These are phyloP conservation scores for Condylostoma magnum DNA, from an alignment of 169 alveolate genomes.

Conservation along the genomic window DNA sequence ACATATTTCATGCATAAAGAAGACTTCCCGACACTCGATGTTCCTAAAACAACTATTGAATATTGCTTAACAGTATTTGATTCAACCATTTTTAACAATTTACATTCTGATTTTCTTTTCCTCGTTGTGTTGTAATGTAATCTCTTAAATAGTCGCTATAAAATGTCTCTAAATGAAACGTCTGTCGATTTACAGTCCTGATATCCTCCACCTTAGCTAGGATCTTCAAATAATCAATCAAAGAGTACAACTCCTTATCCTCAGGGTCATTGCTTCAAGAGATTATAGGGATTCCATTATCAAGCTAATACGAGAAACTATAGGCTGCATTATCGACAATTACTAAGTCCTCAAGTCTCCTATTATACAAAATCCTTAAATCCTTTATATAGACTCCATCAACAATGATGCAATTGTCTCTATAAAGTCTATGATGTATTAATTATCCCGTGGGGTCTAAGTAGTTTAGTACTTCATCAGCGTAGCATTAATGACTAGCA, in stretches of 20 bases:
- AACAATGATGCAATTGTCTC: slow-evolving; percentile 64
- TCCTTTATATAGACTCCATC: slow-evolving; percentile 80
- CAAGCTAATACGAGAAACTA: slow-evolving; percentile 69
- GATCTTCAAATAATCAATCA: slow-evolving; percentile 53
- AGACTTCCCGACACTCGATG: slow-evolving; percentile 4
- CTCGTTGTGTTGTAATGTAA: too few species aligned
- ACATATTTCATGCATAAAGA: neutral
- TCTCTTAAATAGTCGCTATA: slow-evolving; percentile 26
- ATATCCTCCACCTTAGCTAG: slow-evolving; percentile 69
- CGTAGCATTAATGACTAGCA: slow-evolving; percentile 73
- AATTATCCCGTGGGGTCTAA: slow-evolving; percentile 54
- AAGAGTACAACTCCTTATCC: slow-evolving; percentile 69
- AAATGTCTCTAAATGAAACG: slow-evolving; percentile 31
- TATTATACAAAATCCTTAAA: slow-evolving; percentile 69
- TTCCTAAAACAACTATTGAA: slow-evolving; percentile 4
- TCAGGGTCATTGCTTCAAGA: slow-evolving; percentile 71
- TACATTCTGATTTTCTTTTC: too few species aligned
- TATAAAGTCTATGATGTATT: slow-evolving; percentile 58
- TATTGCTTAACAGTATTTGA: too few species aligned
- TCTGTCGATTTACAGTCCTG: slow-evolving; percentile 54
- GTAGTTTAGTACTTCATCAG: slow-evolving; percentile 65
- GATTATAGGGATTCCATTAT: slow-evolving; percentile 79
- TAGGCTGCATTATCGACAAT: slow-evolving; percentile 82
- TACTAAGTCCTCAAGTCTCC: slow-evolving; percentile 65
- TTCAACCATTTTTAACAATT: too few species aligned